Evolutionary conservation across 23 red algal species (phyloP).

Genomic region (Gracilaria gracilis): DNA sequence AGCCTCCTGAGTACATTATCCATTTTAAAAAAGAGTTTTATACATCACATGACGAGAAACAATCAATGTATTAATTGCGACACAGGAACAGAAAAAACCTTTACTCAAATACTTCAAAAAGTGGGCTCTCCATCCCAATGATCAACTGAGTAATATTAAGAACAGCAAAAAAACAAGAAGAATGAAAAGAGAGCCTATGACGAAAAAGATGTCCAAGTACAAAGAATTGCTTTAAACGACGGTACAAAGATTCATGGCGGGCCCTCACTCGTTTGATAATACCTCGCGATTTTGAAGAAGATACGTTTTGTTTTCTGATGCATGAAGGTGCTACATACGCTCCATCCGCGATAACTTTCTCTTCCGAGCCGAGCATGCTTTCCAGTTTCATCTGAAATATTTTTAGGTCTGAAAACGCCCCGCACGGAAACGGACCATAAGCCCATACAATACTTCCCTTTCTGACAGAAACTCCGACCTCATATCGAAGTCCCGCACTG

Average conservation of each 20-base stretch:
- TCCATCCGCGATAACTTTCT: too few relatives aligned
- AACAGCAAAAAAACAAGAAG: slow-evolving; percentile 2
- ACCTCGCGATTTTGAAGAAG: too few relatives aligned
- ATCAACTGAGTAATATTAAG: slow-evolving; percentile 11
- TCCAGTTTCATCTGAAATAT: background rate
- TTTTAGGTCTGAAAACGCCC: background rate
- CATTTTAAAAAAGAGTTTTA: too few relatives aligned
- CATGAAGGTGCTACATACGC: too few relatives aligned
- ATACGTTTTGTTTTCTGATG: too few relatives aligned
- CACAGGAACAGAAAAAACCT: too few relatives aligned
- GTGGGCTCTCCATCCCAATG: background rate
- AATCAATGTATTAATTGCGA: too few relatives aligned
- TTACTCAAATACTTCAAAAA: too few relatives aligned
- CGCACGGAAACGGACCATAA: background rate
- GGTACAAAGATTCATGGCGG: slow-evolving; percentile 6
- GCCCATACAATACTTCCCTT: slow-evolving; percentile 1
- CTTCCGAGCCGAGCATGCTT: too few relatives aligned
- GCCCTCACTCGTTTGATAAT: background rate
- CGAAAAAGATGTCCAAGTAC: background rate
- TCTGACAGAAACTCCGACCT: background rate
- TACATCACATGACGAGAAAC: background rate
- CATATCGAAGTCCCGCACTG: background rate
- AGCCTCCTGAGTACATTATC: too few relatives aligned
- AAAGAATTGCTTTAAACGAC: slow-evolving; percentile 10
- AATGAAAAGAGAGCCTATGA: background rate